Base-by-base conservation (phyloP, 1,139 yeast species). In the Taphrina wiesneri region DNA sequence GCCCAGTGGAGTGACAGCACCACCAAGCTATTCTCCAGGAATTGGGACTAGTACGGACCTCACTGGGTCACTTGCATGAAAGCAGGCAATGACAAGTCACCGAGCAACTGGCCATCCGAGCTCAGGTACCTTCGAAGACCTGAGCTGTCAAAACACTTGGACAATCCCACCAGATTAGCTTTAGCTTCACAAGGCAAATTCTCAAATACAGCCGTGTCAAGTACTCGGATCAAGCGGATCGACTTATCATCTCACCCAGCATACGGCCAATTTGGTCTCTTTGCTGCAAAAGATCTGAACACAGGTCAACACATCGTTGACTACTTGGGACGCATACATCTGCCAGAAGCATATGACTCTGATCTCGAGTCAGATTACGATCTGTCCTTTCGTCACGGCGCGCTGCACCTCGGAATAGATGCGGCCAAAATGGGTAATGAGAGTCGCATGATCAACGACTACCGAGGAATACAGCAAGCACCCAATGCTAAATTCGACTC, bases 401-500 rank as follows among this genome's bases (percentile, higher is more conserved):
- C 19, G 3, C 63, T 63, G 9, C 71, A 71, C 3, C 63, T 73
- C 2, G 74, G 71, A 9, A 71, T 73, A 25, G 75, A 73, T 52
- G 75, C 74, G 15, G 67, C 68, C 45, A 62, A 63, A 46, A 56
- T 67, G 67, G 75, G 75, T 7, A 70, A 71, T 45, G 75, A 73
- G 51, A 75, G 74, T 2, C 68, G 75, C 11, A 73, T 73, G 75
- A 71, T 73, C 39, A 73, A 73, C 53, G 75, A 73, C 60, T 73
- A 73, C 46, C 67, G 75, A n/a, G 75, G 75, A 4, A 70, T 73
- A 17, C 68, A 64, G 34, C 57, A 52, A 28, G 66, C 67, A 15
- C 73, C 75, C 11, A 73, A 73, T 51, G 75, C 72, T 26, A 57
- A 65, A 56, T 73, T 73, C 57, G 75, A 73, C 46, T 71, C 73